Base-by-base conservation (phyloP, 2,329 filamentous ascomycete genomes). In the Verticillium dahliae region DNA sequence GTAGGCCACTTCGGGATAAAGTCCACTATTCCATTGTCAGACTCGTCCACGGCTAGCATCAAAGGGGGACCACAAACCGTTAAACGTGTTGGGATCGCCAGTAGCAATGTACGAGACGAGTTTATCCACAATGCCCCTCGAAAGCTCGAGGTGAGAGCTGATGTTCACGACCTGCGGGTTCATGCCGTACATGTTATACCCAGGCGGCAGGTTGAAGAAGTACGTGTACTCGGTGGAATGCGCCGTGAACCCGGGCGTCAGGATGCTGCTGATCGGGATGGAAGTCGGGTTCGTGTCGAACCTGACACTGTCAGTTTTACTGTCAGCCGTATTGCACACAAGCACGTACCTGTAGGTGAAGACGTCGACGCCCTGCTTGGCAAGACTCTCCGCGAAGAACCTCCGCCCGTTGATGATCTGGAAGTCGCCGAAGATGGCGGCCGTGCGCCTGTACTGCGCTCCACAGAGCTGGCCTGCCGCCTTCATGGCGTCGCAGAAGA, bases 221-320 rank as follows among this genome's bases (percentile, higher is more conserved):
- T 67, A 67, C n/a, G 66, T 39, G 31, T 65, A 66, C 55, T 67
- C 65, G 9, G 66, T 38, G 27, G 63, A 64, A 57, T 67, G 66
- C 9, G 55, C 60, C 27, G 65, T 57, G 55, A 67, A 67, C 27
- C 66, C 66, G 11, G 65, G 65, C 14, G 41, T 41, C 50, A 65
- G 52, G 18, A 14, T 41, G 50, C 56, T 57, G 18, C 35, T 57
- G 50, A 67, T 63, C 10, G 65, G 65, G 1, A 66, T 59, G 3
- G 57, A 52, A 2, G 65, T 66, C 22, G 66, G 66, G 61, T 63
- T 65, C 22, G 66, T 67, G 56, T 67, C 66, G 54, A 67, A 67
- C 54, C 65, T 65, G 15, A 10, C 18, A 52, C n/a, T 18, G 18
- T 52, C 11, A 22, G 18, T 10, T 52, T 22, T 10, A 31, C 27